phyloP scores from a whole-genome alignment of 2,329 filamentous ascomycete species.

The Phialophora expanda region DNA sequence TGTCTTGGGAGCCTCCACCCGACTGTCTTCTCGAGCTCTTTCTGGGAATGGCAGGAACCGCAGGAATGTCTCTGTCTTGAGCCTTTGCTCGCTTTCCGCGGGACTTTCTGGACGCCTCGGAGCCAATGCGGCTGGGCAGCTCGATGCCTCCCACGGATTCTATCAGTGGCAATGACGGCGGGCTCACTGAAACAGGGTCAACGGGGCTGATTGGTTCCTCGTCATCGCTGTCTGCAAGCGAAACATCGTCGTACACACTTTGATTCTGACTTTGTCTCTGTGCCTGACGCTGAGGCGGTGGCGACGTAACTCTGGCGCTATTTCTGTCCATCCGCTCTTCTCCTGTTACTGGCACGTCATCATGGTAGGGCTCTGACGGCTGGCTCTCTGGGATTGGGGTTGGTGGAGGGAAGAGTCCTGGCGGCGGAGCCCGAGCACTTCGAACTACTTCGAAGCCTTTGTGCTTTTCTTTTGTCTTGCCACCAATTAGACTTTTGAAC shows the following conservation, averaged over 20 bases:
- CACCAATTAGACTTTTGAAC: conserved; percentile 78
- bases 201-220: conserved; percentile 38
- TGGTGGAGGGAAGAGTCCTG: conserved; percentile 61
- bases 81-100: conserved; percentile 39
- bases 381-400: conserved; percentile 51
- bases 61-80: conserved; percentile 42
- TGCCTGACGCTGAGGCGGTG: conserved; percentile 10
- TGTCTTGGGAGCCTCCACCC: conserved; percentile 27
- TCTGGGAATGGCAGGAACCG: conserved; percentile 63
- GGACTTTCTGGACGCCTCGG: conserved; percentile 50
- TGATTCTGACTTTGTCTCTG: conserved; percentile 15
- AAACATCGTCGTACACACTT: conserved; percentile 26
- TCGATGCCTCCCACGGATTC: conserved; percentile 65
- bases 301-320: conserved; percentile 21
- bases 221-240: conserved; percentile 25
- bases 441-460: conserved; percentile 97
- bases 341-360: conserved; percentile 52
- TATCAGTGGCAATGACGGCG: conserved; percentile 65
- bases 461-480: conserved; percentile 89
- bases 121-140: conserved; percentile 67
- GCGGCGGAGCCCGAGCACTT: conserved; percentile 82
- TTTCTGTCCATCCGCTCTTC: conserved; percentile 26
- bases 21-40: conserved; percentile 73
- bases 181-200: conserved; percentile 50
- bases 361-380: conserved; percentile 68